Percentiles rank a stretch among this genome's conserved stretches.
These are phyloP conservation scores for Rhinocladiella mackenziei DNA, from an alignment of 2,329 filamentous ascomycete genomes.

Conservation along the genomic window DNA sequence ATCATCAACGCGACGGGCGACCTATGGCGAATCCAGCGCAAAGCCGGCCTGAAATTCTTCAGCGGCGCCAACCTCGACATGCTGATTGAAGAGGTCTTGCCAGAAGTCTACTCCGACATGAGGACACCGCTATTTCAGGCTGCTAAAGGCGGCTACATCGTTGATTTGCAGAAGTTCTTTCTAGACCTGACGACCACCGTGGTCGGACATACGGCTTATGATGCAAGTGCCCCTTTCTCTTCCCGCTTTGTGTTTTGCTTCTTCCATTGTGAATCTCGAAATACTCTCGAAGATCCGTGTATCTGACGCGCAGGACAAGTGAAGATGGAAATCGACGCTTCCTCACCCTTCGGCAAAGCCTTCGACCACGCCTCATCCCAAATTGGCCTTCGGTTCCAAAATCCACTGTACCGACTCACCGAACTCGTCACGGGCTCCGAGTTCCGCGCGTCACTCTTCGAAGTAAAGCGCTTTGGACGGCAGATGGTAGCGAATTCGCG, in stretches of 20 bases:
- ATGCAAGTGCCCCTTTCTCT: constrained; percentile 37
- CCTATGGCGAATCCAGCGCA: constrained; percentile 60
- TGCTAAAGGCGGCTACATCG: constrained; percentile 31
- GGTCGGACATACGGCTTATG: constrained; percentile 66
- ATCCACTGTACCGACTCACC: constrained; percentile 59
- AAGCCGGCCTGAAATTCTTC: constrained; percentile 57
- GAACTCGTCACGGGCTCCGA: constrained; percentile 50
- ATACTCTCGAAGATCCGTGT: background rate
- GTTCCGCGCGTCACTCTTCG: constrained; percentile 49
- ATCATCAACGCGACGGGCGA: constrained; percentile 66
- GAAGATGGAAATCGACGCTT: constrained; percentile 62
- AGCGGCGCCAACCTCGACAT: constrained; percentile 55
- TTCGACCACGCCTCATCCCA: constrained; percentile 61
- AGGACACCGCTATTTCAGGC: constrained; percentile 38
- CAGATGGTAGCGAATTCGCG: constrained; percentile 55
- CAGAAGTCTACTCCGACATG: constrained; percentile 49
- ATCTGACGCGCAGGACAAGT: background rate
- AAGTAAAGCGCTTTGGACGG: constrained; percentile 54
- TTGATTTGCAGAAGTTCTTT: constrained; percentile 59
- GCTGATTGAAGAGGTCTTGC: constrained; percentile 56
- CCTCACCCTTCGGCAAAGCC: constrained; percentile 56
- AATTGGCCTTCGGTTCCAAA: constrained; percentile 61
- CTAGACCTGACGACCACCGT: constrained; percentile 62
- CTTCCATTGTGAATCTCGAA: background rate
- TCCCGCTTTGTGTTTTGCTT: constrained; percentile 1